Percentiles rank a stretch among this genome's conserved stretches.
Conservation (phyloP, 257 asterid species). For the Lavandula angustifolia region DNA sequence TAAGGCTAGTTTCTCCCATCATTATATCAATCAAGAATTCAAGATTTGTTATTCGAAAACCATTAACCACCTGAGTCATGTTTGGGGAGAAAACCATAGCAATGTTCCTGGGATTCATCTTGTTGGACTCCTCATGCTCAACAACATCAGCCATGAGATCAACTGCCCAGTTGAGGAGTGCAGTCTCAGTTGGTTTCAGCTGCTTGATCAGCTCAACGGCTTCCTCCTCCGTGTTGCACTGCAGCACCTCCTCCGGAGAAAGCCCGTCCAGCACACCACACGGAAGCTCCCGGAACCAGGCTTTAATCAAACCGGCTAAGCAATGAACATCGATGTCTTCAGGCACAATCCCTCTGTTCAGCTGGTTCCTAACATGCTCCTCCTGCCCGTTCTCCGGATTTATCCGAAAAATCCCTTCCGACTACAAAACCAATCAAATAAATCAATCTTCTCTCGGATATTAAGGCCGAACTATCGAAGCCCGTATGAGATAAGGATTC, state of each 20-base stretch:
- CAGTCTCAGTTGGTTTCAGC: slow-evolving; percentile 74
- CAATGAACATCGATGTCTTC: slow-evolving; percentile 87
- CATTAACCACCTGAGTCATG: slow-evolving; percentile 76
- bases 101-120: slow-evolving; percentile 91
- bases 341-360: slow-evolving; percentile 88
- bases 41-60: background rate
- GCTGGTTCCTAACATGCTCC: slow-evolving; percentile 85
- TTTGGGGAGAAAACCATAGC: slow-evolving; percentile 98
- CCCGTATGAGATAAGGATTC: background rate
- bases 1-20: no score
- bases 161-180: slow-evolving; percentile 87
- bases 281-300: slow-evolving; percentile 96
- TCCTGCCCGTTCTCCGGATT: slow-evolving; percentile 94
- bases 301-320: slow-evolving; percentile 91
- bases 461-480: background rate
- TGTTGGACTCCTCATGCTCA: slow-evolving; percentile 85
- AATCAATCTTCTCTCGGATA: slow-evolving; percentile 13
- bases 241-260: slow-evolving; percentile 76
- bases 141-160: slow-evolving; percentile 98
- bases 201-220: slow-evolving; percentile 68
- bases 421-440: slow-evolving; percentile 45
- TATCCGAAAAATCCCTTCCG: slow-evolving; percentile 93
- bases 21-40: no score
- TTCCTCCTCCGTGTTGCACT: slow-evolving; percentile 80
- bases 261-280: slow-evolving; percentile 89